Base-by-base conservation (phyloP, 345 rosid genomes). In the Limnanthes douglasii region DNA sequence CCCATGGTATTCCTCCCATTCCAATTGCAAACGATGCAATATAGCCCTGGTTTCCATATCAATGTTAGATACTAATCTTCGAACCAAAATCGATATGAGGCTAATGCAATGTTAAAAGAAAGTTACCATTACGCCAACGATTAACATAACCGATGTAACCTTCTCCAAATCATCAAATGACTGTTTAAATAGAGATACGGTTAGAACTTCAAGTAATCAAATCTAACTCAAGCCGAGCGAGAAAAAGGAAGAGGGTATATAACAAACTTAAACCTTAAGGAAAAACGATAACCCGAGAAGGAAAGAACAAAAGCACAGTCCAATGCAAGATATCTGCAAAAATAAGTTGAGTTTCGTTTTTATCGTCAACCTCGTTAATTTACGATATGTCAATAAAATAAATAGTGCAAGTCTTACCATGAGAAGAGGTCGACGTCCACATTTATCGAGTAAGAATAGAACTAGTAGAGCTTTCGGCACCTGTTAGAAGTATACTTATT, bases 1-100 rank as follows among this genome's bases (percentile, higher is more conserved):
- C 48, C 86, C 78, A 77, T 11, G 86, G 82, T 18, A 77, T 45
- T 10, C 70, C 82, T 45, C 88, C 88, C 49, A 78, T 30, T 20
- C 79, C 83, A 15, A 72, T 49, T 10, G 73, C 65, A 45, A 51
- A 64, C 46, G 70, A 60, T 4, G 70, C 76, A 18, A 31, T 22
- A 29, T 28, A 78, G 20, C 43, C 21, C 88, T 69, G 64, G 39
- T 56, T 47, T 18, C 18, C 18, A 10, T 1, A 14, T 14, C 31
- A 3, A 26, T 14, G 18, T 5, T 8, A 18, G 13, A 23, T 23
- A 22, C 15, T 13, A 1, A 0, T 7, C 11, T 23, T 25, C 21
- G 29, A 40, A 11, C 21, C 18, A 11, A 21, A 18, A 29, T 13
- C 14, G 33, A 34, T 20, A 20, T 8, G 26, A 23, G 5, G 4